Conservation (phyloP, 2,329 filamentous ascomycete genomes). For the Fusarium heterosporum region DNA sequence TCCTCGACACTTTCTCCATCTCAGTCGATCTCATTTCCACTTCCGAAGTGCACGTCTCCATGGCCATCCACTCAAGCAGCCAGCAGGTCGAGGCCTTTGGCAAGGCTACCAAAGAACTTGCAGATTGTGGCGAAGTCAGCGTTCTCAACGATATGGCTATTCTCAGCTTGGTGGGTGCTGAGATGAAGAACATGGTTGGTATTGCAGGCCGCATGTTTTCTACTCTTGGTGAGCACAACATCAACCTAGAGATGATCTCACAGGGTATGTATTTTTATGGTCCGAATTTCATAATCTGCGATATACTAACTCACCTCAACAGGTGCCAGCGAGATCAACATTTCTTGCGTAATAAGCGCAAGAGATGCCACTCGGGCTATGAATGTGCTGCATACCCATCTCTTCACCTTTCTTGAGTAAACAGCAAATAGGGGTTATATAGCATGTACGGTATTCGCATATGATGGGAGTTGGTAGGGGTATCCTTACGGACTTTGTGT, state of each 20-base stretch:
- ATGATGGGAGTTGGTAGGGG: constrained; percentile 18
- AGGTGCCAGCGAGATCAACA: constrained; percentile 99
- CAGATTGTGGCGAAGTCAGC: constrained; percentile 88
- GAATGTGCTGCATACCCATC: constrained; percentile 94
- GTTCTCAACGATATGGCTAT: constrained; percentile 95
- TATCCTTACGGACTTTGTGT: constrained; percentile 9
- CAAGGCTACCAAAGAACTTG: constrained; percentile 76
- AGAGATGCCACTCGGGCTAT: constrained; percentile 91
- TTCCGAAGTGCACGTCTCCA: constrained; percentile 95
- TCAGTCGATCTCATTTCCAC: constrained; percentile 97
- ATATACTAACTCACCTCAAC: constrained; percentile 17
- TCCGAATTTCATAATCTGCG: accelerated
- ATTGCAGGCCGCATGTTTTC: constrained; percentile 96
- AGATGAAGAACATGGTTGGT: constrained; percentile 98
- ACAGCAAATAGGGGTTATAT: constrained; percentile 2
- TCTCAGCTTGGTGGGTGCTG: constrained; percentile 90
- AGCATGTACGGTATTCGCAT: constrained; percentile 15
- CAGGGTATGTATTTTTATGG: constrained; percentile 74
- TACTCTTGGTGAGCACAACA: constrained; percentile 89
- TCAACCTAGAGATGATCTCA: constrained; percentile 99
- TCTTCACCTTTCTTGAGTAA: constrained; percentile 93
- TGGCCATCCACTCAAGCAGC: constrained; percentile 90
- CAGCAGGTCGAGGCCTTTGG: constrained; percentile 71
- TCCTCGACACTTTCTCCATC: constrained; percentile 85
- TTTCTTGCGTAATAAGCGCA: constrained; percentile 96